Base-by-base conservation (phyloP, 768 basidiomycete genomes). In the Tulasnella sp. region DNA sequence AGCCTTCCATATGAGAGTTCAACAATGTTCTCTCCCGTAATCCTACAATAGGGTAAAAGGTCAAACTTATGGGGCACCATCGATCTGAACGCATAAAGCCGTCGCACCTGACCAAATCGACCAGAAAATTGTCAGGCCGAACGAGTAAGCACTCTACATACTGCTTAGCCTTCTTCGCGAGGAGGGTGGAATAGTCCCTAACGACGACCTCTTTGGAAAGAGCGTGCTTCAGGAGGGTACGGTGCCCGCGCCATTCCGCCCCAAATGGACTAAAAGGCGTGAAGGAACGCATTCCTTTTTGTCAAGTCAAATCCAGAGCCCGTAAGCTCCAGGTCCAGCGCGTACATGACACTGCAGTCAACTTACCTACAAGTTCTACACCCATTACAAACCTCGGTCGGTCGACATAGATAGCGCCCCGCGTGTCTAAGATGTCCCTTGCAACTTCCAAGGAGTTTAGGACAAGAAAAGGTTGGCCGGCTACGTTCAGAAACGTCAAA, bases 391-490 rank as follows among this genome's bases (percentile, higher is more conserved):
- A 42, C n/a, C 69, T 11, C 29, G 79, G 79, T 42, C 79, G 67
- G 40, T 77, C 79, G 42, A 76, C 58, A 52, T 79, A 79, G 8
- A 77, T 69, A 8, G 64, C 42, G 14, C 78, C 75, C 22, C 71
- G 67, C 45, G 77, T 79, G 17, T 77, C 78, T 1, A 79, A 45
- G 12, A 79, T 38, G 40, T 79, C 79, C 17, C 31, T 52, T 5
- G 78, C 79, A 19, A 45, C 76, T 29, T 78, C 34, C 22, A 40
- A 36, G 12, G 67, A 38, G 49, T 67, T 78, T 14, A 79, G 38
- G 67, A 77, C 52, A 22, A 79, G 25, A 12, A 74, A 58, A n/a
- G 75, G 49, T 29, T 74, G 74, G 15, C 78, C 73, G 15, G 68
- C 22, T 25, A 79, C 74, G 9, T 11, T 45, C 19, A 79, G 36